These are phyloP conservation scores for Rhynchosporium graminicola DNA, from an alignment of 2,329 filamentous ascomycete species.

Conservation along the genomic window DNA sequence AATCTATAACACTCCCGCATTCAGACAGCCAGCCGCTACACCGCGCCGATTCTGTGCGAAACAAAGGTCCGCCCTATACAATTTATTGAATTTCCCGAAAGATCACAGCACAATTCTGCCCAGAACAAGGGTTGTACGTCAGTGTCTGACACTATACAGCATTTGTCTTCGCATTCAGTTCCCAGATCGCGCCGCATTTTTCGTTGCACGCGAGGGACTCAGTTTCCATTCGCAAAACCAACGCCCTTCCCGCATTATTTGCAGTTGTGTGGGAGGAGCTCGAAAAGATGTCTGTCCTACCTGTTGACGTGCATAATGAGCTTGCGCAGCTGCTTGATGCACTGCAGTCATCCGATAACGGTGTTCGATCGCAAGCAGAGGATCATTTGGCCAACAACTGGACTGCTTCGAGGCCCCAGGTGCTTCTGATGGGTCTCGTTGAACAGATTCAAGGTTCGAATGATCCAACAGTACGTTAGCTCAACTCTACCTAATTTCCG, in stretches of 20 bases:
- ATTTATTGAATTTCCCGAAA: too few species aligned
- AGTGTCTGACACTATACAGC: neutral
- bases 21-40: slow-evolving; percentile 15
- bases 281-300: slow-evolving; percentile 75
- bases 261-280: neutral
- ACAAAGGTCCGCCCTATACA: slow-evolving; percentile 15
- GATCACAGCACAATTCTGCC: neutral
- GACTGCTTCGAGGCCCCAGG: slow-evolving; percentile 77
- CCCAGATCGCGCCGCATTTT: neutral
- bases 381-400: slow-evolving; percentile 90
- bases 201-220: slow-evolving; percentile 2
- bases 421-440: slow-evolving; percentile 88
- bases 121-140: neutral
- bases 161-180: neutral
- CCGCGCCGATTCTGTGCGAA: slow-evolving; percentile 15
- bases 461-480: slow-evolving; percentile 38
- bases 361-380: slow-evolving; percentile 80
- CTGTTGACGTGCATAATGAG: slow-evolving; percentile 80
- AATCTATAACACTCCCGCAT: neutral
- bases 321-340: slow-evolving; percentile 84
- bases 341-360: slow-evolving; percentile 88
- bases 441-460: slow-evolving; percentile 85
- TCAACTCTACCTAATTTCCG: neutral
- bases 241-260: neutral
- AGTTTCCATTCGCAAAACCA: slow-evolving; percentile 10